phyloP scores from a whole-genome alignment of 139 green algal genomes.

The Auxenochlorella pyrenoidosa region DNA sequence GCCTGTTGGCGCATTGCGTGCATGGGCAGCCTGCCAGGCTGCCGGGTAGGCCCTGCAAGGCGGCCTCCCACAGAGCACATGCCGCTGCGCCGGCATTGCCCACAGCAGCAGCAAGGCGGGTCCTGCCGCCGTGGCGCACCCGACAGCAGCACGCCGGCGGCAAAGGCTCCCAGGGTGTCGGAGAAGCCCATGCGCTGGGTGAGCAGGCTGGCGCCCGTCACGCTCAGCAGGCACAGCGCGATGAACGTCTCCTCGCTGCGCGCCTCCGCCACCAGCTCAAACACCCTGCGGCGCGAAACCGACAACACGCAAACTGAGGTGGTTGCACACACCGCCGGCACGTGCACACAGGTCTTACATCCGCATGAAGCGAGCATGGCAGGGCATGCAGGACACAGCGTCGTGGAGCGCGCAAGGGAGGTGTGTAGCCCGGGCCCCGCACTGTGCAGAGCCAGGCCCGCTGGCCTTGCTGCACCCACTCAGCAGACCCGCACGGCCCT shows the following conservation, averaged over 20 bases:
- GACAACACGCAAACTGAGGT: not conserved
- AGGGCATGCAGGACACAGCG: no score
- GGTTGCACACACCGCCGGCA: no score
- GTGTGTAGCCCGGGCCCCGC: no score
- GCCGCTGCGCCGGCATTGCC: no score
- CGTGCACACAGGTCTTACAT: no score
- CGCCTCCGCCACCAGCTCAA: conserved; percentile 82
- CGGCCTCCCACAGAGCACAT: not conserved
- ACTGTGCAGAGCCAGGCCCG: no score
- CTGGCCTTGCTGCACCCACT: no score
- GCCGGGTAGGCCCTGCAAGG: not conserved
- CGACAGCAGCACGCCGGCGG: conserved; percentile 88
- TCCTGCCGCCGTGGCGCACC: not conserved
- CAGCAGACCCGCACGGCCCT: no score
- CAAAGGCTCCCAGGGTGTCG: conserved; percentile 94
- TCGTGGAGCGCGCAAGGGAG: no score
- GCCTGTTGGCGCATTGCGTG: no score
- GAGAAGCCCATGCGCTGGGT: conserved; percentile 89
- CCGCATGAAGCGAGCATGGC: no score
- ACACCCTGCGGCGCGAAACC: conserved; percentile 27
- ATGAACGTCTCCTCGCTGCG: conserved; percentile 93
- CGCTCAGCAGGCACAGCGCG: conserved; percentile 91
- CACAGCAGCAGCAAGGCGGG: no score
- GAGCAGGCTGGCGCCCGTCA: conserved; percentile 84
- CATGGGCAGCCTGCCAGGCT: not conserved